Evolutionary conservation across 1,284 basidiomycete species (phyloP), one percentile per base, ranked within the genome.

Genomic region (Pterulicium gracile): DNA sequence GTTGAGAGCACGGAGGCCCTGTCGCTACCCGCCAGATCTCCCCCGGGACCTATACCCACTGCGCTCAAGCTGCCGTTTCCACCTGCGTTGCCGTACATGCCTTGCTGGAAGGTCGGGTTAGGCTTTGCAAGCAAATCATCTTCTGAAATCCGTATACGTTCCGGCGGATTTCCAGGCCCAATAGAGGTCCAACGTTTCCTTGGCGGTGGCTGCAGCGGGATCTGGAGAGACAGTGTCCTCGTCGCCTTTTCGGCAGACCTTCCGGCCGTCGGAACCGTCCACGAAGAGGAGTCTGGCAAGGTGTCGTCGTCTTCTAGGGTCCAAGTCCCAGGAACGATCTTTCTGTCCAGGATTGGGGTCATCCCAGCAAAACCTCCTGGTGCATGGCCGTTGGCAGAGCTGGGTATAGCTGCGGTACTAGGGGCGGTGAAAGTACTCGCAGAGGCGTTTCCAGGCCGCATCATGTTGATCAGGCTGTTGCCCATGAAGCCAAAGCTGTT

Each of bases 171-270:
- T 56, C 57, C 39, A n/a, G 55, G 54, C 20, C 56, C 57, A 12
- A 58, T 51, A n/a, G 69, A 63, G 27, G 70, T 69, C 68, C 74
- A 76, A 13, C 73, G 69, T 53, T 74, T 79, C 43, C 76, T 71
- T 0, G 81, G 78, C 36, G 79, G 79, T 2, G 81, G 82, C 42
- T 81, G 78, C 44, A 84, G 65, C 14, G 79, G 75, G 44, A 70
- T 54, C 0, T 72, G 62, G 49, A 70, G 52, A 4, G 68, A 65
- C 43, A 68, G 53, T 3, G 66, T 49, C 39, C 59, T 60, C 15
- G 55, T 56, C 32, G 53, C 47, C 44, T 58, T 59, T 21, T 58
- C 53, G 49, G 49, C n/a, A 39, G 36, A 10, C 15, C 36, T 39
- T 17, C 36, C 36, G 7, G 36, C 5, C n/a, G 7, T 39, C 19